A percentile compares a stretch with the other conserved stretches of the same genome.
phyloP scores from a whole-genome alignment of 108 stramenopile genomes.

The Mediolabrus comicus region DNA sequence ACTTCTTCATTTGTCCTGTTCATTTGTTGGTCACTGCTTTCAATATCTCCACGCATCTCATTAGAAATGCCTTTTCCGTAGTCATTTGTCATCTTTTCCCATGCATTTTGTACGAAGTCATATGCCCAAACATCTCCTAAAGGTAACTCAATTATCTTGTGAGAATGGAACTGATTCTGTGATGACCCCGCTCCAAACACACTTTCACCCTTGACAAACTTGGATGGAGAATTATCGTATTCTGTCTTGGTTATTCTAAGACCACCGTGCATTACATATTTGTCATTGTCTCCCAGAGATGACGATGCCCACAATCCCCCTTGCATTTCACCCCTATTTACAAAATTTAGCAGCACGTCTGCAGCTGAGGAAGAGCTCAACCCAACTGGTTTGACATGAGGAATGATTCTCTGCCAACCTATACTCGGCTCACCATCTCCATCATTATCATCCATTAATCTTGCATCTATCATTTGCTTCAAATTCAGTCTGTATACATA shows the following conservation, averaged over 20 bases:
- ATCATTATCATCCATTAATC: not conserved
- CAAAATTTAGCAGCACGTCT: constrained; percentile 30
- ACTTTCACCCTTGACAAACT: constrained; percentile 22
- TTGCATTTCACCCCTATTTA: constrained; percentile 51
- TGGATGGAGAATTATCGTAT: constrained; percentile 23
- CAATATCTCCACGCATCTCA: not conserved
- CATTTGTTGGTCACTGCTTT: not conserved
- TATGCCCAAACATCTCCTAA: constrained; percentile 56
- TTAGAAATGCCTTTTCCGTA: constrained; percentile 9
- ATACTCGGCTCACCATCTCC: constrained; percentile 3
- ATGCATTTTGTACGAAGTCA: constrained; percentile 32
- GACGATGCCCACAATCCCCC: constrained; percentile 42
- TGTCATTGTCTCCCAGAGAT: constrained; percentile 2
- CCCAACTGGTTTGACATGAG: constrained; percentile 27
- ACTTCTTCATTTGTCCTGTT: not conserved
- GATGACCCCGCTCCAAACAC: constrained; percentile 6
- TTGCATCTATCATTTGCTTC: constrained; percentile 29
- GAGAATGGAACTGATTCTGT: constrained; percentile 2
- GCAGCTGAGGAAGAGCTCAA: constrained; percentile 18
- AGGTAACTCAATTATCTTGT: constrained; percentile 35
- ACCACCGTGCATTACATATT: constrained; percentile 52
- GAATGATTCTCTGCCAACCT: constrained; percentile 48
- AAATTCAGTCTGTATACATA: constrained; percentile 40
- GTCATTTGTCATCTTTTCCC: constrained; percentile 36
- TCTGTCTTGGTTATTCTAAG: constrained; percentile 19